Evolutionary conservation across 2,329 filamentous ascomycete genomes (phyloP).

Genomic region (Xylariaceae sp.): DNA sequence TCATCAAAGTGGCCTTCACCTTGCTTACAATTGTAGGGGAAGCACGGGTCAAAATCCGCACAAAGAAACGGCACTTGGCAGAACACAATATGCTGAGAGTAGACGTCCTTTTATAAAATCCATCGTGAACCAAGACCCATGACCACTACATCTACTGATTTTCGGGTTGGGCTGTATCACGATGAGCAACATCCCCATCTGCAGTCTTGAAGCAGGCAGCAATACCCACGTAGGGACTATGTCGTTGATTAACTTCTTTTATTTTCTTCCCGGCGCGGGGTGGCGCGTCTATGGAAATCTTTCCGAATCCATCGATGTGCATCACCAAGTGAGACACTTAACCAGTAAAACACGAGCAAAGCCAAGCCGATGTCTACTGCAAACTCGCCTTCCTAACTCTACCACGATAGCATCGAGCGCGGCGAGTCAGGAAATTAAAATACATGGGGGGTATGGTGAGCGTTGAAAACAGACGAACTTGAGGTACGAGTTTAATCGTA

Average conservation of each 20-base stretch:
- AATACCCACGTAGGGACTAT: too few relatives aligned
- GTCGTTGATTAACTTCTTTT: too few relatives aligned
- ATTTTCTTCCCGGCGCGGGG: too few relatives aligned
- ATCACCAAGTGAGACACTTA: too few relatives aligned
- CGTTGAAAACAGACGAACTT: slow-evolving; percentile 16
- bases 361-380: too few relatives aligned
- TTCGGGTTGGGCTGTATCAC: too few relatives aligned
- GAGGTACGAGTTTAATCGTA: slow-evolving; percentile 69
- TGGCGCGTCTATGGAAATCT: too few relatives aligned
- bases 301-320: too few relatives aligned
- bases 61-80: neutral
- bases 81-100: slow-evolving; percentile 9
- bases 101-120: slow-evolving; percentile 30
- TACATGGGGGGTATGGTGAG: slow-evolving; percentile 35
- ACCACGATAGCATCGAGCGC: slow-evolving; percentile 4
- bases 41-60: neutral
- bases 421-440: slow-evolving; percentile 42
- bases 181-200: slow-evolving; percentile 3
- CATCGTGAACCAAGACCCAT: slow-evolving; percentile 27
- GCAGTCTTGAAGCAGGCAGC: neutral
- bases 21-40: too few relatives aligned
- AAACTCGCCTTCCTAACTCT: neutral
- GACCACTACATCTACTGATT: slow-evolving; percentile 11
- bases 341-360: too few relatives aligned
- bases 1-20: too few relatives aligned